phyloP scores from a whole-genome alignment of 1,284 basidiomycete genomes.

The Ustilago nuda region DNA sequence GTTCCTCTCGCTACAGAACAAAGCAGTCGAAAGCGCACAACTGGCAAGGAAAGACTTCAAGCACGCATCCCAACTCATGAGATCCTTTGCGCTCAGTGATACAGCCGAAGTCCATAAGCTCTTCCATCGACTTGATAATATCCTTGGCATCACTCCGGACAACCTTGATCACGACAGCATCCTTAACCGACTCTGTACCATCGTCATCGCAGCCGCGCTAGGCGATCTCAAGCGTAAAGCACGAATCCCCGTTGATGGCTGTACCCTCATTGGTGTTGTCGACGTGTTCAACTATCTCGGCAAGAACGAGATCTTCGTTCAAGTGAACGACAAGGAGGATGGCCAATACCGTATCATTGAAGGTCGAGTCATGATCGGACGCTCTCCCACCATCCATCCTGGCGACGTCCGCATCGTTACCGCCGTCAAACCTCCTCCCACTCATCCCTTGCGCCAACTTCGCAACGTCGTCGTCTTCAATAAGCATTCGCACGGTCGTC shows the following conservation, averaged over 20 bases:
- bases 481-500: conserved; percentile 18
- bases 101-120: conserved; percentile 29
- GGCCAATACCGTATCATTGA: conserved; percentile 22
- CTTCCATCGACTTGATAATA: conserved; percentile 18
- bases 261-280: conserved; percentile 36
- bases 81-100: conserved; percentile 28
- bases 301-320: conserved; percentile 44
- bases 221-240: conserved; percentile 45
- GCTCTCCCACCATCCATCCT: conserved; percentile 50
- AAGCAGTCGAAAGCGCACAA: conserved; percentile 29
- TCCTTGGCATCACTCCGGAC: conserved; percentile 20
- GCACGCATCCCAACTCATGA: conserved; percentile 27
- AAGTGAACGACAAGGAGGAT: conserved; percentile 18
- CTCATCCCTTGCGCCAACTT: conserved; percentile 39
- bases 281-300: conserved; percentile 43
- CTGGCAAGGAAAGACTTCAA: conserved; percentile 17
- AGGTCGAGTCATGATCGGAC: conserved; percentile 45
- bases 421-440: conserved; percentile 34
- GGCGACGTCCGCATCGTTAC: conserved; percentile 47
- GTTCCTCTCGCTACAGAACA: conserved; percentile 25
- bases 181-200: conserved; percentile 28
- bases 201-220: conserved; percentile 32
- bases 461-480: conserved; percentile 52
- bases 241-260: conserved; percentile 25
- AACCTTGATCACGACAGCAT: conserved; percentile 21